Percentiles rank a stretch among this genome's conserved stretches.
Conservation (phyloP, 202 grass and related monocot species). For the Brachypodium distachyon region DNA sequence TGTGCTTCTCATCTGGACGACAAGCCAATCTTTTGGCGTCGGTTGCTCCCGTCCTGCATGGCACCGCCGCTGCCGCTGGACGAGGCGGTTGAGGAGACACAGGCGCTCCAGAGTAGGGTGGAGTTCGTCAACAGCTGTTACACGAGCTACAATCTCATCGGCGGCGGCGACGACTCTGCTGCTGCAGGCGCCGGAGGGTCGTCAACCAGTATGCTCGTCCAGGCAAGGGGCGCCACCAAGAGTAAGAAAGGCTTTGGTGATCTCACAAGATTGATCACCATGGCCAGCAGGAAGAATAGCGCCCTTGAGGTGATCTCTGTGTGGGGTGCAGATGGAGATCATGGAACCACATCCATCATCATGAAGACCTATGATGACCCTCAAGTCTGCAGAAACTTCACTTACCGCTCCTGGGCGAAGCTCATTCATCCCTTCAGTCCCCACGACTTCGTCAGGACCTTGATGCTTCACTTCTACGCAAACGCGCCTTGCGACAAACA, state of each 20-base stretch:
- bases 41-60: not conserved
- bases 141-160: not conserved
- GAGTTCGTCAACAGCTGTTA: not conserved
- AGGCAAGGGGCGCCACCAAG: not conserved
- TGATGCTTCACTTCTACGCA: not conserved
- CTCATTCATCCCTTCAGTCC: not conserved
- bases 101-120: not conserved
- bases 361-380: not conserved
- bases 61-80: not conserved
- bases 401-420: not conserved
- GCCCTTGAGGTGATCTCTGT: not conserved
- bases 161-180: not conserved
- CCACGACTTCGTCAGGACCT: not conserved
- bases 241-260: not conserved
- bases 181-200: too few species aligned
- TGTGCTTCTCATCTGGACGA: not conserved
- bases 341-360: not conserved
- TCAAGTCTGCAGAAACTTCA: not conserved
- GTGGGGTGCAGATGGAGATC: not conserved
- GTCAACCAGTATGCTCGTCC: not conserved
- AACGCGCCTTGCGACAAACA: not conserved
- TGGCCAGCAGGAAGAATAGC: too few species aligned
- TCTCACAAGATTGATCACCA: not conserved
- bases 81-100: not conserved
- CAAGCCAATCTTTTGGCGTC: slow-evolving; percentile 2